Evolutionary conservation across 1,284 basidiomycete species (phyloP).

Genomic region (Papiliotrema nemorosa): DNA sequence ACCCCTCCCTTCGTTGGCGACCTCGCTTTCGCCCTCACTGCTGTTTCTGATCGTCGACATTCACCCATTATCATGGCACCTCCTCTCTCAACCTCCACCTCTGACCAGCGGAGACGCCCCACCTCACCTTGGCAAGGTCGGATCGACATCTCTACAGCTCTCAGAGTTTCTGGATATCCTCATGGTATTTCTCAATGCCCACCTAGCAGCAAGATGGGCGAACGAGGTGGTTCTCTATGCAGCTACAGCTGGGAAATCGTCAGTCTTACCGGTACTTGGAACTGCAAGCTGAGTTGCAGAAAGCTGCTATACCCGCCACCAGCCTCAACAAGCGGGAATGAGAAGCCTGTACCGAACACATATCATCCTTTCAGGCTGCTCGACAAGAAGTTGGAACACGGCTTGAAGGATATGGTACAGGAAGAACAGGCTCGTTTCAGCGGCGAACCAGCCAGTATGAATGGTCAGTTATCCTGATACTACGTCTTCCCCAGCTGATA

Average conservation of each 20-base stretch:
- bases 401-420: slow-evolving; percentile 62
- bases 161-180: slow-evolving; percentile 70
- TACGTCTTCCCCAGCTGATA: too few relatives aligned
- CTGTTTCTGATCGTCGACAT: slow-evolving; percentile 78
- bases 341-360: slow-evolving; percentile 58
- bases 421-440: slow-evolving; percentile 60
- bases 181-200: slow-evolving; percentile 86
- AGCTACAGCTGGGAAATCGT: slow-evolving; percentile 70
- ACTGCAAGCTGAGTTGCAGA: slow-evolving; percentile 26
- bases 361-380: slow-evolving; percentile 69
- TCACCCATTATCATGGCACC: slow-evolving; percentile 76
- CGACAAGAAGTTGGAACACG: slow-evolving; percentile 62
- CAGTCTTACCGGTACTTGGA: slow-evolving; percentile 9
- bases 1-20: background rate
- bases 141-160: slow-evolving; percentile 57
- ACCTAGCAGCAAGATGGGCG: slow-evolving; percentile 84
- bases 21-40: slow-evolving; percentile 56
- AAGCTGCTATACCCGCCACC: slow-evolving; percentile 34
- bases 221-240: slow-evolving; percentile 90
- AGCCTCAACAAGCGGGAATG: slow-evolving; percentile 32
- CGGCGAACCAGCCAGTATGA: slow-evolving; percentile 54
- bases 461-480: too few relatives aligned
- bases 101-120: background rate
- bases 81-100: slow-evolving; percentile 46
- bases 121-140: slow-evolving; percentile 21